A percentile compares a stretch with the other conserved stretches of the same genome.
Evolutionary conservation across 768 basidiomycete species (phyloP).

Genomic region (Leccinellum rugosiceps): DNA sequence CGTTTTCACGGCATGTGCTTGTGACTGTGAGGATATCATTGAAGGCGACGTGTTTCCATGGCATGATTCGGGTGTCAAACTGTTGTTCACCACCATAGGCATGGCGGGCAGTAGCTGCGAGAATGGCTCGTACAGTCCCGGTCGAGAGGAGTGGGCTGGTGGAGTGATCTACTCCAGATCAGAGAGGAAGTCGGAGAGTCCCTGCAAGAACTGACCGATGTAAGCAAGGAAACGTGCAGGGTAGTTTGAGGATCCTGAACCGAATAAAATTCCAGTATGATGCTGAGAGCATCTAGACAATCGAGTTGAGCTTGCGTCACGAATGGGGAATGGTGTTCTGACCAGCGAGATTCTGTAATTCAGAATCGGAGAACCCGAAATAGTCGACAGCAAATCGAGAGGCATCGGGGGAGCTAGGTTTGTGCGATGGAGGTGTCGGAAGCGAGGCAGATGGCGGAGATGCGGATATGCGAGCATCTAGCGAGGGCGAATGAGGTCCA

Average conservation of each 20-base stretch:
- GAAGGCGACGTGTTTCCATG: constrained; percentile 57
- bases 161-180: constrained; percentile 42
- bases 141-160: constrained; percentile 40
- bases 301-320: constrained; percentile 2
- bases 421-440: constrained; percentile 78
- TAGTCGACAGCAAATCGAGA: constrained; percentile 65
- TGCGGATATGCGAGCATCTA: constrained; percentile 71
- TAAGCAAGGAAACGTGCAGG: constrained; percentile 49
- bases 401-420: constrained; percentile 68
- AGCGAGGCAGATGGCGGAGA: constrained; percentile 72
- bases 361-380: constrained; percentile 58
- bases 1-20: constrained; percentile 11
- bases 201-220: constrained; percentile 41
- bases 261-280: constrained; percentile 71
- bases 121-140: constrained; percentile 40
- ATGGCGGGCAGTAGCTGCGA: constrained; percentile 28
- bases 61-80: constrained; percentile 57
- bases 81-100: constrained; percentile 30
- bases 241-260: constrained; percentile 53
- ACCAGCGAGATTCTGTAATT: constrained; percentile 64
- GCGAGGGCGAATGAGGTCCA: constrained; percentile 68
- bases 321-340: constrained; percentile 9
- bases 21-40: constrained; percentile 21
- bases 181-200: constrained; percentile 2
- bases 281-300: constrained; percentile 53